These are phyloP conservation scores for Nyssa sinensis DNA, from an alignment of 148 eudicot species.

Conservation along the genomic window DNA sequence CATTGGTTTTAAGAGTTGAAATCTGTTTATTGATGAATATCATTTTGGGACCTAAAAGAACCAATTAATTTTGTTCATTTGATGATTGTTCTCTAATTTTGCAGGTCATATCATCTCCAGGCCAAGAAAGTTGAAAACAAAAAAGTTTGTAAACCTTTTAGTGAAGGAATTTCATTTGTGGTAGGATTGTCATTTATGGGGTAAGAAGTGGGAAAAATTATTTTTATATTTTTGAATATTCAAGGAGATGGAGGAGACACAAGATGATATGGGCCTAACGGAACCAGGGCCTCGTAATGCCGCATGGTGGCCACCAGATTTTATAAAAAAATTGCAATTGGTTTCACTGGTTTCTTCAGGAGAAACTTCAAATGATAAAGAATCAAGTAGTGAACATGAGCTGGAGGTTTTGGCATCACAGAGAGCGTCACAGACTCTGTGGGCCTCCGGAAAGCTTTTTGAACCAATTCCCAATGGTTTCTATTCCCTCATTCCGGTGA, in stretches of 20 bases:
- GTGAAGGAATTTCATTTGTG: not conserved
- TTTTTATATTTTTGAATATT: slow-evolving; percentile 17
- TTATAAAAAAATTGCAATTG: slow-evolving; percentile 14
- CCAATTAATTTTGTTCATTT: not conserved
- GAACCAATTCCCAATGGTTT: slow-evolving; percentile 43
- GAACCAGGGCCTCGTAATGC: slow-evolving; percentile 20
- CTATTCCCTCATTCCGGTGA: slow-evolving; percentile 37
- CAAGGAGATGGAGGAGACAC: slow-evolving; percentile 33
- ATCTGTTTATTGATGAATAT: not conserved
- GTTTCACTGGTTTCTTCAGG: slow-evolving; percentile 24
- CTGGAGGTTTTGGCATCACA: slow-evolving; percentile 17
- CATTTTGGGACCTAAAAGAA: not conserved
- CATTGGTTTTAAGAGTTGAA: not conserved
- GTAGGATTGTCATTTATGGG: slow-evolving; percentile 3
- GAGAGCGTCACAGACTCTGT: slow-evolving; percentile 33
- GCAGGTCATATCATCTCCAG: slow-evolving; percentile 6
- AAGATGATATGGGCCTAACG: slow-evolving; percentile 3
- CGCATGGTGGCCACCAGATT: slow-evolving; percentile 25
- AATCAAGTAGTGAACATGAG: slow-evolving; percentile 18
- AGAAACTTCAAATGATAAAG: slow-evolving; percentile 19
- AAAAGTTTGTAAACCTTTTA: slow-evolving; percentile 10
- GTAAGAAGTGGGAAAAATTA: slow-evolving; percentile 22
- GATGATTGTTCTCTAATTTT: not conserved
- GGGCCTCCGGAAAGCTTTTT: slow-evolving; percentile 38
- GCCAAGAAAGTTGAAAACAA: not conserved